Conservation (phyloP, 2,329 filamentous ascomycete genomes). For the Calonectria pteridis region DNA sequence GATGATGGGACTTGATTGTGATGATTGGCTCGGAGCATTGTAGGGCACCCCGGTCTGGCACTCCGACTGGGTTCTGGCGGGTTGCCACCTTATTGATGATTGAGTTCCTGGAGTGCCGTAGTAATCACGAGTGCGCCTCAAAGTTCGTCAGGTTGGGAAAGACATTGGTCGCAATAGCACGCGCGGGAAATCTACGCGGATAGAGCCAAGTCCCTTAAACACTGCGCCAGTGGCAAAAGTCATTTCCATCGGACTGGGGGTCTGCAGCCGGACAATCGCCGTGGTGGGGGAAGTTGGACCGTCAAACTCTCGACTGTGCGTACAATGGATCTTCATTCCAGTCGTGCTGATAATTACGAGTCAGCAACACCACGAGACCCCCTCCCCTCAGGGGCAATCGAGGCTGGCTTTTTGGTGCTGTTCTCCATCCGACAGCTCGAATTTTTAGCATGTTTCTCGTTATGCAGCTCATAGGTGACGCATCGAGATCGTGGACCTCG, state of each 20-base stretch:
- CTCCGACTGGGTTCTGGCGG: not conserved
- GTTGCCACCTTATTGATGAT: constrained; percentile 8
- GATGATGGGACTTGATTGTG: not conserved
- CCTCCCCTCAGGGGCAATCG: not conserved
- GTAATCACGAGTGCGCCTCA: not conserved
- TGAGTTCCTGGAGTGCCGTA: constrained; percentile 3
- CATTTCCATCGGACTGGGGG: not conserved
- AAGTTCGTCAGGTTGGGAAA: not conserved
- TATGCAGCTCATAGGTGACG: constrained; percentile 25
- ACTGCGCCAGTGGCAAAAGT: not conserved
- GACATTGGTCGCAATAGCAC: not conserved
- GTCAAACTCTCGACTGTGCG: not conserved
- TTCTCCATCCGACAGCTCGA: constrained; percentile 9
- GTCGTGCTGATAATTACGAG: constrained; percentile 21
- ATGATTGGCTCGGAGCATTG: constrained; percentile 7
- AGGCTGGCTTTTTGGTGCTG: not conserved
- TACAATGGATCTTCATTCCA: constrained; percentile 15
- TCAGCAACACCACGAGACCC: constrained; percentile 16
- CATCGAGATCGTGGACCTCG: constrained; percentile 21
- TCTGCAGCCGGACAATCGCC: not conserved
- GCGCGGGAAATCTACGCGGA: not conserved
- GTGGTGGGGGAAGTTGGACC: constrained; percentile 2
- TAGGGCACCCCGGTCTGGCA: not conserved
- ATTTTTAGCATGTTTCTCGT: constrained; percentile 19
- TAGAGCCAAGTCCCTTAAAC: not conserved